phyloP scores from a whole-genome alignment of 2,329 filamentous ascomycete species.

The Calonectria pseudoreteaudii region DNA sequence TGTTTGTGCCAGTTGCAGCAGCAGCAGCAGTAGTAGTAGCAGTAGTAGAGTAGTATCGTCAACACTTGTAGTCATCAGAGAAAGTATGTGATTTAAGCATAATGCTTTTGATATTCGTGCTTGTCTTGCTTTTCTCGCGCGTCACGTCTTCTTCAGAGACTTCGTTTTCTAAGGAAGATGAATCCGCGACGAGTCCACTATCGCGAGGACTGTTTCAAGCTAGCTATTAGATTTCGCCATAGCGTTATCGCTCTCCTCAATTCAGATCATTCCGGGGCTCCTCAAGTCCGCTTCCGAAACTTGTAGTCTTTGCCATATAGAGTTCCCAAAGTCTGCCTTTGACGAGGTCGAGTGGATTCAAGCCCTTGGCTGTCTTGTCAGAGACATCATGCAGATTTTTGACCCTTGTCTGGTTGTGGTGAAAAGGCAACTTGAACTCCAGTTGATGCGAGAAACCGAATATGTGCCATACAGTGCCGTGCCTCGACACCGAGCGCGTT shows the following conservation, averaged over 20 bases:
- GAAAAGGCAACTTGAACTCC: conserved; percentile 44
- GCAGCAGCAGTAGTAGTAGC: not conserved
- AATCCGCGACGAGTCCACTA: conserved; percentile 44
- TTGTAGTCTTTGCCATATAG: conserved; percentile 35
- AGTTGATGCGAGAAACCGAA: conserved; percentile 41
- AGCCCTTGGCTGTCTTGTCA: conserved; percentile 43
- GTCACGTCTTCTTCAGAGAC: conserved; percentile 38
- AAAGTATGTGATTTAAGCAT: conserved; percentile 37
- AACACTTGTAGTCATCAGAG: conserved; percentile 21
- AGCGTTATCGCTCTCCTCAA: conserved; percentile 50
- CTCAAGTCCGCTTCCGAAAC: conserved; percentile 43
- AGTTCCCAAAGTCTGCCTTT: conserved; percentile 44
- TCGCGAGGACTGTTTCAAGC: conserved; percentile 49
- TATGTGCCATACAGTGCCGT: conserved; percentile 32
- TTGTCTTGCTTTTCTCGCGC: conserved; percentile 46
- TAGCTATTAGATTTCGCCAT: conserved; percentile 52
- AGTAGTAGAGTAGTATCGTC: not conserved
- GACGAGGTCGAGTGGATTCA: conserved; percentile 46
- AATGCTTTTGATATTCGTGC: conserved; percentile 48
- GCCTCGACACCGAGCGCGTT: conserved; percentile 32
- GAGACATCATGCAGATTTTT: conserved; percentile 38
- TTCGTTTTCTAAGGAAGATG: conserved; percentile 41
- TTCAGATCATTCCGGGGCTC: conserved; percentile 42
- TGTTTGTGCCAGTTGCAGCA: not conserved
- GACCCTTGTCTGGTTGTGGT: conserved; percentile 32